A percentile compares a stretch with the other conserved stretches of the same genome.
These are phyloP conservation scores for Fusarium pseudoanthophilum DNA, from an alignment of 2,329 filamentous ascomycete species.

Conservation along the genomic window DNA sequence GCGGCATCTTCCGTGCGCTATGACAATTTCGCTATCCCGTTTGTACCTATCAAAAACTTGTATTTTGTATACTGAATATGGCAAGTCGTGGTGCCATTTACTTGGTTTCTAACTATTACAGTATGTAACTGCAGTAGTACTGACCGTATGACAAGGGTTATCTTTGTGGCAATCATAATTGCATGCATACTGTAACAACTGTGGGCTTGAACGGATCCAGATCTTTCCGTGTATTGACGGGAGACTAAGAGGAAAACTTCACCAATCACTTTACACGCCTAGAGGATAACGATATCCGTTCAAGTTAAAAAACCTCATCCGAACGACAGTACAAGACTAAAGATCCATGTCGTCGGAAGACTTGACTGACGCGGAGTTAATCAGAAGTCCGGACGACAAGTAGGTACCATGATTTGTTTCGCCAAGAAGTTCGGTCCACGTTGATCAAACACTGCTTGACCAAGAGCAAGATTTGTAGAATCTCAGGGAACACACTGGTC, in stretches of 20 bases:
- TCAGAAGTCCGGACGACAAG: not conserved
- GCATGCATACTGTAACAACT: not conserved
- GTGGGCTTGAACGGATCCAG: not conserved
- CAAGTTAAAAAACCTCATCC: not conserved
- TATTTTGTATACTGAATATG: not conserved
- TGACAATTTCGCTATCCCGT: not conserved
- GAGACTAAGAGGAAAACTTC: not conserved
- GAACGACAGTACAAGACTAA: not conserved
- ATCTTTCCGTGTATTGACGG: not conserved
- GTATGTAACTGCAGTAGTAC: not conserved
- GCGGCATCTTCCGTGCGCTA: slow-evolving; percentile 2
- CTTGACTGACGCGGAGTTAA: not conserved
- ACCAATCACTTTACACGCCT: not conserved
- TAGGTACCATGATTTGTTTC: not conserved
- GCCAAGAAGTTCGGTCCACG: not conserved
- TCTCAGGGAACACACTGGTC: not conserved
- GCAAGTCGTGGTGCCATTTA: not conserved
- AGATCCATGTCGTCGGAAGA: not conserved
- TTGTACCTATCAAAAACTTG: not conserved
- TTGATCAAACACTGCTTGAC: not conserved
- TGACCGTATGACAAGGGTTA: not conserved
- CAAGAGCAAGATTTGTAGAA: not conserved
- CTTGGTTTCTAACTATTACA: not conserved
- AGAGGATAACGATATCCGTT: not conserved
- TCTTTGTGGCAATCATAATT: not conserved